Evolutionary conservation across 768 basidiomycete species (phyloP), one percentile per base, ranked within the genome.

Genomic region (Mycena pura): DNA sequence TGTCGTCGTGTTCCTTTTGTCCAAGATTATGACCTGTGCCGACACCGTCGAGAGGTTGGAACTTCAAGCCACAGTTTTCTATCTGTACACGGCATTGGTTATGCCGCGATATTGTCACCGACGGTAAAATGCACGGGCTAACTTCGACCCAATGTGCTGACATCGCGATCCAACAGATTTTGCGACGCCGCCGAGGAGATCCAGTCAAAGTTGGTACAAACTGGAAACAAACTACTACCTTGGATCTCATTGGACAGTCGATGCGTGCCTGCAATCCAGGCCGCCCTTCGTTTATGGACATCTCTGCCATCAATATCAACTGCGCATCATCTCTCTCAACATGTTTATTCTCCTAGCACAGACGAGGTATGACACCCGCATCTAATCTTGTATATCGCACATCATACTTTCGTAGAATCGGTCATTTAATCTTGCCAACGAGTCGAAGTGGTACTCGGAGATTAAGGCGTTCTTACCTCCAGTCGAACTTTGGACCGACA

Each of bases 401-500:
- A 13, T 22, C 19, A 24, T 24, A 17, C 28, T n/a, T 31, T 19
- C n/a, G n/a, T 6, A 51, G 36, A 27, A 39, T 29, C 4, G 24
- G 8, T n/a, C 28, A 27, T 40, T 51, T 9, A 3, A 10, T 1
- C 24, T 51, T 7, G 14, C n/a, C 15, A 17, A n/a, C 8, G 50
- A 51, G 25, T 39, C 25, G 24, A 8, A 28, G 3, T 39, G 22
- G 36, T 51, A 51, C 50, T 5, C 13, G 25, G 14, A 51, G 6
- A 28, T 39, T 11, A 51, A 51, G 25, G 50, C 25, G 50, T 51
- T 51, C 38, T 17, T 51, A 28, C 36, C 50, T n/a, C 50, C 50
- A 13, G 24, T 25, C n/a, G 50, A 25, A 11, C n/a, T 51, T 5
- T 40, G 38, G 24, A 8, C 17, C 50, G 50, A 21, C 50, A 51